Evolutionary conservation across 306 rosid species (phyloP).

Genomic region (Potentilla sterilis): DNA sequence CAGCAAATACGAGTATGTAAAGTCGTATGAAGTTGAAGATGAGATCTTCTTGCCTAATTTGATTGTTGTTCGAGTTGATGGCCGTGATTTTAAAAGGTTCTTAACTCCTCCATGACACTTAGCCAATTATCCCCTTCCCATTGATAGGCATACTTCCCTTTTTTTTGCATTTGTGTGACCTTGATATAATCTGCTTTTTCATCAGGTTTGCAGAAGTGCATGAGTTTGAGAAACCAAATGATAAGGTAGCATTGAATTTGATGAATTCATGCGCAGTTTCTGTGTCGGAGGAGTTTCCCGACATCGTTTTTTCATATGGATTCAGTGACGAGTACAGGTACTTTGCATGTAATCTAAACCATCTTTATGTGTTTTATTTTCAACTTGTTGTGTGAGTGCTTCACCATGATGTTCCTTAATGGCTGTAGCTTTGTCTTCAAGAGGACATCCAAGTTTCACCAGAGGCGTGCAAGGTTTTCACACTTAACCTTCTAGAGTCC

Average conservation of each 20-base stretch:
- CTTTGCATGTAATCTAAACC: neutral
- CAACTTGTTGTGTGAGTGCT: neutral
- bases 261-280: constrained; percentile 66
- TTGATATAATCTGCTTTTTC: neutral
- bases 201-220: constrained; percentile 52
- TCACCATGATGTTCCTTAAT: neutral
- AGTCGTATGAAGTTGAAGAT: constrained; percentile 65
- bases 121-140: neutral
- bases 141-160: neutral
- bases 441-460: constrained; percentile 69
- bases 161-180: neutral
- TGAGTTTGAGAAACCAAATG: constrained; percentile 58
- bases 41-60: constrained; percentile 71
- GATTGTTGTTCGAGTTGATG: constrained; percentile 57
- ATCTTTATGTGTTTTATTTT: neutral
- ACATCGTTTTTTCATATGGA: constrained; percentile 69
- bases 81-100: constrained; percentile 46
- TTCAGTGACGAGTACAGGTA: constrained; percentile 66
- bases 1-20: constrained; percentile 77
- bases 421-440: constrained; percentile 58
- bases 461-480: constrained; percentile 61
- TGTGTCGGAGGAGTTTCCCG: constrained; percentile 57
- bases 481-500: neutral
- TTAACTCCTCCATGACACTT: neutral
- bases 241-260: constrained; percentile 52